Conservation (phyloP, 495 filamentous ascomycete species). For the Hypoxylon crocopeplum region DNA sequence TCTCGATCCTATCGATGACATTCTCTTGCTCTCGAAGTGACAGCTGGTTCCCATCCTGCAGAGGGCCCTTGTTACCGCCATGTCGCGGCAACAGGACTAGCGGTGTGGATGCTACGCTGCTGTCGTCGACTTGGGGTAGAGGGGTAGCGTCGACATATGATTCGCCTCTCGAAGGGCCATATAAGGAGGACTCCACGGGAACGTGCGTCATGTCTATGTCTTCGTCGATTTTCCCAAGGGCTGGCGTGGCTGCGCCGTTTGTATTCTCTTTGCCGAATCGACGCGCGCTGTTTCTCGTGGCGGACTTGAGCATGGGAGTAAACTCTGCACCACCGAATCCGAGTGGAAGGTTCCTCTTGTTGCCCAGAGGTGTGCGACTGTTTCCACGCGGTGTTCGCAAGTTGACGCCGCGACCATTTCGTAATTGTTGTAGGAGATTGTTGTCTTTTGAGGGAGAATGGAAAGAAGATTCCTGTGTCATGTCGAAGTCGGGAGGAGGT, state of each 20-base stretch:
- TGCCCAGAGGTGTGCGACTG: slow-evolving; percentile 66
- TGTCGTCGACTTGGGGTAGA: slow-evolving; percentile 73
- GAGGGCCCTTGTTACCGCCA: slow-evolving; percentile 63
- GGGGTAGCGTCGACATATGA: slow-evolving; percentile 60
- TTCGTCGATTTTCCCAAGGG: slow-evolving; percentile 65
- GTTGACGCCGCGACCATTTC: slow-evolving; percentile 63
- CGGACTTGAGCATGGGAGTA: slow-evolving; percentile 90
- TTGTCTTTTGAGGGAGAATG: slow-evolving; percentile 82
- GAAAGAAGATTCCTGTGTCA: slow-evolving; percentile 84
- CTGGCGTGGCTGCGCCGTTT: slow-evolving; percentile 69
- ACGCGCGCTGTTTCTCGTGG: slow-evolving; percentile 78
- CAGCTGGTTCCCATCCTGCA: slow-evolving; percentile 84
- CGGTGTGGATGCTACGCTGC: slow-evolving; percentile 82
- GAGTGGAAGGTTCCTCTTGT: slow-evolving; percentile 69
- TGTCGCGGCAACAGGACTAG: slow-evolving; percentile 67
- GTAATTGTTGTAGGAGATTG: slow-evolving; percentile 71
- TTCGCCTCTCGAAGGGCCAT: slow-evolving; percentile 63
- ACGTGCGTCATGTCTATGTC: slow-evolving; percentile 73
- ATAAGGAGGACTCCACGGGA: slow-evolving; percentile 69
- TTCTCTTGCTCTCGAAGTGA: slow-evolving; percentile 94
- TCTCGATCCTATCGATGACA: slow-evolving; percentile 93
- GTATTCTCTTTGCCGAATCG: slow-evolving; percentile 61
- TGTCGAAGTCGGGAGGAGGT: slow-evolving; percentile 72
- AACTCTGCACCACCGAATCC: slow-evolving; percentile 77
- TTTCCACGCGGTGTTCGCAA: slow-evolving; percentile 71